Conservation (phyloP, 257 asterid genomes). For the Salvia splendens region DNA sequence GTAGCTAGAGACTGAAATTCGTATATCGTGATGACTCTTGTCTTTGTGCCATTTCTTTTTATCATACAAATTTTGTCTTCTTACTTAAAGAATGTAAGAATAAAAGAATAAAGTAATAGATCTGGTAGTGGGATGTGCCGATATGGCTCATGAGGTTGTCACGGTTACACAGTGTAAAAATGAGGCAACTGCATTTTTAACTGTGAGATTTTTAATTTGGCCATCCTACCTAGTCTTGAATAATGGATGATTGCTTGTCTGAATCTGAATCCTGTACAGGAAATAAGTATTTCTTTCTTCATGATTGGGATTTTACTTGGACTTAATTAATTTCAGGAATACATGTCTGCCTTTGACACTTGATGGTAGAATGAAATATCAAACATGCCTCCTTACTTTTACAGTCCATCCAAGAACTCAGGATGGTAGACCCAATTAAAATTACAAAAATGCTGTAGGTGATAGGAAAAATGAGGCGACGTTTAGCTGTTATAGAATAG, state of each 20-base stretch:
- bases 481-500: constrained; percentile 5
- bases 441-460: constrained; percentile 7
- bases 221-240: constrained; percentile 11
- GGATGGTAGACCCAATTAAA: neutral
- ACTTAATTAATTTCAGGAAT: neutral
- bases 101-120: neutral
- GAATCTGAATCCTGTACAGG: constrained; percentile 9
- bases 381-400: constrained; percentile 22
- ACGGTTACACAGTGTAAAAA: constrained; percentile 2
- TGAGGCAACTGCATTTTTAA: constrained; percentile 17
- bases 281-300: constrained; percentile 1
- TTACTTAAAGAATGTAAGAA: neutral
- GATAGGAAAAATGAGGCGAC: constrained; percentile 9
- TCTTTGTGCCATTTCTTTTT: neutral
- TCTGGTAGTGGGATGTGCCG: neutral
- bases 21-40: neutral
- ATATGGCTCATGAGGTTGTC: constrained; percentile 14
- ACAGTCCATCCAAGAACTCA: constrained; percentile 4
- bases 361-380: constrained; percentile 12
- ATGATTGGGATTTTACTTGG: constrained; percentile 7
- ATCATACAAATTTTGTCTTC: neutral
- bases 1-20: neutral
- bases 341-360: constrained; percentile 11
- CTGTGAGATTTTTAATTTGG: constrained; percentile 17
- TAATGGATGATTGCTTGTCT: constrained; percentile 16